Conservation (phyloP, 148 eudicot species). For the Mesembryanthemum crystallinum region DNA sequence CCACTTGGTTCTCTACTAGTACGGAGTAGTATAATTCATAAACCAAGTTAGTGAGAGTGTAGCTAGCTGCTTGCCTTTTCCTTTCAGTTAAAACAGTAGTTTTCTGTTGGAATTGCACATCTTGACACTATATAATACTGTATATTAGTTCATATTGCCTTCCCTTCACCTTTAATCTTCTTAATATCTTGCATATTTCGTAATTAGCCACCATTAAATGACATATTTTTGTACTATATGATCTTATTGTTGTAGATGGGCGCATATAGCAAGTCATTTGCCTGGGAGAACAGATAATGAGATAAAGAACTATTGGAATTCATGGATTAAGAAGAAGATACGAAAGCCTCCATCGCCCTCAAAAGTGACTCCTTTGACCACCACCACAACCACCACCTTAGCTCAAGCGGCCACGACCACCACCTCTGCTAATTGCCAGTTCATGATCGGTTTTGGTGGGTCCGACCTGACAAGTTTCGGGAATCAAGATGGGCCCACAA, state of each 20-base stretch:
- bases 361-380: conserved; percentile 5
- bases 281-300: conserved; percentile 96
- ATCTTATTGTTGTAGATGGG: conserved; percentile 69
- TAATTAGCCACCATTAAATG: conserved; percentile 17
- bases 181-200: not conserved
- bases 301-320: conserved; percentile 93
- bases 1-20: no score
- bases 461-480: not conserved
- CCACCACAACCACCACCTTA: conserved; percentile 7
- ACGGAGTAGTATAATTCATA: not conserved
- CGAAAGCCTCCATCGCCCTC: conserved; percentile 41
- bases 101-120: conserved; percentile 12
- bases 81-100: conserved; percentile 20
- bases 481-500: conserved; percentile 17
- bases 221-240: not conserved
- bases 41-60: not conserved
- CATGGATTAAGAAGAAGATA: conserved; percentile 93
- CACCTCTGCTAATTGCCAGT: conserved; percentile 11
- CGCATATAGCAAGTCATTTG: conserved; percentile 90
- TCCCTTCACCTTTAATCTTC: not conserved
- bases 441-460: conserved; percentile 27
- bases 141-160: conserved; percentile 1
- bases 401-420: not conserved
- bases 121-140: not conserved
- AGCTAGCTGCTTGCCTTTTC: not conserved